Conservation (phyloP, 176 grass and related monocot genomes). For the Aechmea fasciata region DNA sequence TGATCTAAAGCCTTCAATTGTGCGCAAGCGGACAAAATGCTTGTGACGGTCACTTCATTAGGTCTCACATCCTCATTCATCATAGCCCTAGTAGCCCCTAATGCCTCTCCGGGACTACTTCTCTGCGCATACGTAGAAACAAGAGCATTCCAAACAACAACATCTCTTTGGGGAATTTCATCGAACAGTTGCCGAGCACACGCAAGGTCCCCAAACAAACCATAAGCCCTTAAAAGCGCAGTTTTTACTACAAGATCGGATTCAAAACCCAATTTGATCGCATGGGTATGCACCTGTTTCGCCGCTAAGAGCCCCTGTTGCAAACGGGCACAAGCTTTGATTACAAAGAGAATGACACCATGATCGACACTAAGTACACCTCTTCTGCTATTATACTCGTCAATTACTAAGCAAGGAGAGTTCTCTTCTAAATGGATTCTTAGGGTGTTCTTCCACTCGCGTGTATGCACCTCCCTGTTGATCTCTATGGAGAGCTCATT, state of each 20-base stretch:
- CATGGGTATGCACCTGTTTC: not conserved
- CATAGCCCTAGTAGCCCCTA: constrained; percentile 22
- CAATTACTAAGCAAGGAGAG: not conserved
- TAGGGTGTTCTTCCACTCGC: not conserved
- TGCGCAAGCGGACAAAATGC: constrained; percentile 31
- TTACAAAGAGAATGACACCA: not conserved
- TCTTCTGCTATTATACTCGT: not conserved
- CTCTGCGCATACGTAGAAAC: constrained; percentile 23
- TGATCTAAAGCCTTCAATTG: constrained; percentile 22
- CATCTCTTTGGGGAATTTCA: constrained; percentile 31
- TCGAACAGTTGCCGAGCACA: constrained; percentile 35
- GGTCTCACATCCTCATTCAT: constrained; percentile 12
- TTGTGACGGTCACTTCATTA: constrained; percentile 24
- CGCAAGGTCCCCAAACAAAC: constrained; percentile 3
- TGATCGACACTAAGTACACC: not conserved
- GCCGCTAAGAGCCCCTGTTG: not conserved
- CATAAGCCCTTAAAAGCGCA: constrained; percentile 27
- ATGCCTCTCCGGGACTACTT: constrained; percentile 1
- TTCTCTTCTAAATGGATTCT: not conserved
- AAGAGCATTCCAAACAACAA: constrained; percentile 48
- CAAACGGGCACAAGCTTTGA: not conserved
- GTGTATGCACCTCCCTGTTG: not conserved
- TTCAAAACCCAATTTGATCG: not conserved
- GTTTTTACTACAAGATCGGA: not conserved
- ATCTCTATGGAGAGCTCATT: not conserved